Conservation (phyloP, 1,284 basidiomycete genomes). For the Apiotrichum gracile region DNA sequence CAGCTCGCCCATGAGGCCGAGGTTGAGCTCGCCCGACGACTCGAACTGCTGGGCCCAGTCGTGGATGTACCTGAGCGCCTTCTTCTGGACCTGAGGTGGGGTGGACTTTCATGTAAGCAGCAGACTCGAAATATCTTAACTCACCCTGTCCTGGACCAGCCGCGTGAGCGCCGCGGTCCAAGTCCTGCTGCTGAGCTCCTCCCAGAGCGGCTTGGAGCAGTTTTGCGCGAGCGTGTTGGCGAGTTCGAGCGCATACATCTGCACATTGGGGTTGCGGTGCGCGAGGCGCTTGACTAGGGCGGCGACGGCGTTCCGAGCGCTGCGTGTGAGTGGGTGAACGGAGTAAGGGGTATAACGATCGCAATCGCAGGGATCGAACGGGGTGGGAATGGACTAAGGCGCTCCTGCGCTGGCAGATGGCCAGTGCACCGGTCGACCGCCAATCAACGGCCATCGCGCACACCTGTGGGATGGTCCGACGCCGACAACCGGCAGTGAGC, state of each 20-base stretch:
- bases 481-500: too few relatives aligned
- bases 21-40: conserved; percentile 57
- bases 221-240: conserved; percentile 88
- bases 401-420: too few relatives aligned
- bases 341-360: too few relatives aligned
- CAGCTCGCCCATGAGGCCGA: conserved; percentile 88
- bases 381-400: too few relatives aligned
- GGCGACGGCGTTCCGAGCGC: conserved; percentile 78
- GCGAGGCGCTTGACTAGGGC: conserved; percentile 83
- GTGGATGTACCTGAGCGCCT: conserved; percentile 67
- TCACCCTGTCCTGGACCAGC: conserved; percentile 78
- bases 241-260: conserved; percentile 82
- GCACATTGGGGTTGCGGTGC: conserved; percentile 94
- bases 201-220: conserved; percentile 70
- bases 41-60: conserved; percentile 84
- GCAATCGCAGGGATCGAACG: too few relatives aligned
- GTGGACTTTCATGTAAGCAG: conserved; percentile 63
- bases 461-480: too few relatives aligned
- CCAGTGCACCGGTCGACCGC: too few relatives aligned
- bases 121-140: conserved; percentile 28
- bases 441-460: too few relatives aligned
- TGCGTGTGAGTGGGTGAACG: too few relatives aligned
- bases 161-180: conserved; percentile 86
- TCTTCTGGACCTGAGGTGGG: conserved; percentile 77
- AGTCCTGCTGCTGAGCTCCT: conserved; percentile 80